Evolutionary conservation across 495 filamentous ascomycete genomes (phyloP).

Genomic region (Neurospora terricola): DNA sequence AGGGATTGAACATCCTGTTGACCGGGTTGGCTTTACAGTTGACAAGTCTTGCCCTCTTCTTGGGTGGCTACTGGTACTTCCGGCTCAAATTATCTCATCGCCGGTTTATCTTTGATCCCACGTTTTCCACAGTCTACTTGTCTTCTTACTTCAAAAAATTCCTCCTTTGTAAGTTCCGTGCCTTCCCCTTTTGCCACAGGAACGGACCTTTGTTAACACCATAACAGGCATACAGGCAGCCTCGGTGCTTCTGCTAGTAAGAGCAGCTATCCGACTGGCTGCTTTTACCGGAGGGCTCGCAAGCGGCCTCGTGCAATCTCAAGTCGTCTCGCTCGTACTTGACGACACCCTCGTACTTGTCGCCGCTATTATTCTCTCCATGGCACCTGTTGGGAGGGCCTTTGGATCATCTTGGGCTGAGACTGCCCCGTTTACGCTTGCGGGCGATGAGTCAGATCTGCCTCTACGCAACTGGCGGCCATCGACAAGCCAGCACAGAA

Average conservation of each 20-base stretch:
- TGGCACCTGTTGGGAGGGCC: conserved; percentile 12
- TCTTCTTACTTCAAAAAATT: conserved; percentile 25
- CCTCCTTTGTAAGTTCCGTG: conserved; percentile 21
- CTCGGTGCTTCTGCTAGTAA: conserved; percentile 20
- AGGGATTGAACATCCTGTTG: conserved; percentile 23
- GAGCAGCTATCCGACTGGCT: conserved; percentile 25
- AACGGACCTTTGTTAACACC: conserved; percentile 2
- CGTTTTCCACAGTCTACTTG: conserved; percentile 21
- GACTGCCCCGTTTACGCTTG: conserved; percentile 16
- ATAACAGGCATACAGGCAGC: conserved; percentile 17
- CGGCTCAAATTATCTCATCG: conserved; percentile 19
- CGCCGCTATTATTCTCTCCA: conserved; percentile 16
- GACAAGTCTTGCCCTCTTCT: conserved; percentile 22
- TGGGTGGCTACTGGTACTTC: conserved; percentile 22
- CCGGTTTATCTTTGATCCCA: conserved; percentile 22
- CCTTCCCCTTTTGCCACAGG: neutral
- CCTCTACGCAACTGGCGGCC: neutral
- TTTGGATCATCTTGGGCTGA: conserved; percentile 22
- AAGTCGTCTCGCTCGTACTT: conserved; percentile 20
- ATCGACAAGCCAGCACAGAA: neutral
- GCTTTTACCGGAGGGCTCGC: conserved; percentile 20
- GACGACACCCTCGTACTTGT: conserved; percentile 31
- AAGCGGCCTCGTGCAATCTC: conserved; percentile 18
- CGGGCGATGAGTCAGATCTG: neutral
- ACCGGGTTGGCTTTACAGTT: conserved; percentile 30